Evolutionary conservation across 306 rosid species (phyloP), one percentile per base, ranked within the genome.

Genomic region (Fagus sylvatica): DNA sequence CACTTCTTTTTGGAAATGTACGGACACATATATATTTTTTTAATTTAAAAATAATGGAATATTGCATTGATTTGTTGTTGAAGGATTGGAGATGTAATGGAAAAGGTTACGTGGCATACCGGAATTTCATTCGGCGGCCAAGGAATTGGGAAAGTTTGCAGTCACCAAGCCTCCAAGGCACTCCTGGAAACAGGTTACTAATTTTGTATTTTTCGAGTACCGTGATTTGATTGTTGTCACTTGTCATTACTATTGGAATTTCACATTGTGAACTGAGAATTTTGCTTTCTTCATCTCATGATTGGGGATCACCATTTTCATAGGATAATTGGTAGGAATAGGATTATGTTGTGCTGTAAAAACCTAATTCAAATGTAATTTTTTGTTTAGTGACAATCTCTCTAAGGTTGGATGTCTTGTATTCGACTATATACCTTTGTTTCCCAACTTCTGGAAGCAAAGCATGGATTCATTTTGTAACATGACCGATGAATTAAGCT

Each of bases 171-270:
- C 90, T 89, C 71, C 94, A 88, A 78, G 85, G 81, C 86, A 92
- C 98, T 81, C 98, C 98, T 0, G 98, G 97, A 87, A 95, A 90
- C 97, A 95, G 98, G 98, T 95, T 81, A 76, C 80, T 78, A 74
- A 72, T 39, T 55, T 78, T 81, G 76, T 73, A 64, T 76, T 74
- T 77, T 9, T 53, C 37, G 43, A 59, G 49, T 22, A 22, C 28
- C 28, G 28, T 22, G 28, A 22, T 78, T 34, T 48, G 41, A 36
- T 79, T 54, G 12, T 32, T 60, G 39, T 60, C 17, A 33, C 17
- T 19, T 39, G 17, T 30, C 30, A 39, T 66, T 11, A 0, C 40
- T 17, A 66, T 15, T 66, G 2, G 4, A 36, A 66, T 66, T 61
- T 37, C 15, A 36, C 16, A 11, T 33, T 28, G 41, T 61, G 41